Conservation (phyloP, 768 basidiomycete species). For the Termitomyces bulborhizus region DNA sequence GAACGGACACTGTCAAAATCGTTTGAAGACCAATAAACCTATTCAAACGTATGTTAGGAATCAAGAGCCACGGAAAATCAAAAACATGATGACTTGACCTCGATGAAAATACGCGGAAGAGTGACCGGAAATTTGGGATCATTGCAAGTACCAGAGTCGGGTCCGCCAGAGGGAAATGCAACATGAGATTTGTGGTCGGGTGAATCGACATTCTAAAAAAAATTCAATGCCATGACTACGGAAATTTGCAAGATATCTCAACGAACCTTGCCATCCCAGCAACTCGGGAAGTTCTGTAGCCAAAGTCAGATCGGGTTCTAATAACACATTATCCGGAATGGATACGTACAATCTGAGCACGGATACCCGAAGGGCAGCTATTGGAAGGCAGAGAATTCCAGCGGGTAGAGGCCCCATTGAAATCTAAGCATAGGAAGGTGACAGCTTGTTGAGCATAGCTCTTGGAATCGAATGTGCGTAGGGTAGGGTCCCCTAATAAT, state of each 20-base stretch:
- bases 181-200: constrained; percentile 49
- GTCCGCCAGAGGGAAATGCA: constrained; percentile 37
- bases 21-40: constrained; percentile 41
- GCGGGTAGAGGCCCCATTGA: constrained; percentile 31
- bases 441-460: constrained; percentile 41
- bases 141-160: constrained; percentile 42
- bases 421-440: constrained; percentile 43
- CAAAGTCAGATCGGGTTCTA: not conserved
- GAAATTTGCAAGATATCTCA: not conserved
- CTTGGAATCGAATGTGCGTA: constrained; percentile 40
- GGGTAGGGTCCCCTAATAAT: constrained; percentile 30
- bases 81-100: constrained; percentile 25
- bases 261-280: constrained; percentile 49
- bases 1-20: constrained; percentile 27
- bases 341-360: constrained; percentile 43
- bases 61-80: not conserved
- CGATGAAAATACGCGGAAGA: constrained; percentile 45
- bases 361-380: constrained; percentile 39
- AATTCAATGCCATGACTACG: not conserved
- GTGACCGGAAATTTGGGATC: constrained; percentile 40
- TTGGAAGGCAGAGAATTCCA: constrained; percentile 32
- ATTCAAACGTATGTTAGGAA: not conserved
- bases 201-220: constrained; percentile 37
- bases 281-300: constrained; percentile 43
- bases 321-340: not conserved